Base-by-base conservation (phyloP, 148 eudicot species). In the Heliamphora exappendiculata region DNA sequence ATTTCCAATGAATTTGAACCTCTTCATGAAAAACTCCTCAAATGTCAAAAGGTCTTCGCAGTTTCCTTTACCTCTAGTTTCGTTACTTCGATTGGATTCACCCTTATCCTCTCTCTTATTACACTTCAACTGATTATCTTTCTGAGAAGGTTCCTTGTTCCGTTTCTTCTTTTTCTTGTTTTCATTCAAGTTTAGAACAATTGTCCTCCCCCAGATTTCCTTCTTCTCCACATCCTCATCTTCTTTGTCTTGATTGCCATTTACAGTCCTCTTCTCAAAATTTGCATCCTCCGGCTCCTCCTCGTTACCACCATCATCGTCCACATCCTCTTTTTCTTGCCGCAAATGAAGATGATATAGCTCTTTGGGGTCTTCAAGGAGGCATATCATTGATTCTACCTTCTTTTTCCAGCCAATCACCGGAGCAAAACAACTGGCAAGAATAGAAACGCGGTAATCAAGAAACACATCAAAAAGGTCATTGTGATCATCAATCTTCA, bases 391-490 rank as follows among this genome's bases (percentile, higher is more conserved):
- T n/a, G n/a, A n/a, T n/a, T n/a, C n/a, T n/a, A n/a, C n/a, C n/a
- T n/a, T n/a, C n/a, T 45, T 37, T 37, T 63, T 88, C 91, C 93
- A 91, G 31, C 97, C 93, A 7, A 22, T 7, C 2, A 64, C 0
- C 22, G 90, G 89, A 1, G 88, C 76, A 9, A 85, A 81, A 62
- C 93, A 89, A 7, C 31, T 16, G 0, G 31, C 5, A 10, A 91
- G 89, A 51, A 75, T 66, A 7, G 74, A 39, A 39, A 83, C 78
- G 1, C 93, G 78, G 49, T 78, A 29, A 31, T 84, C 83, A 67
- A 91, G 89, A 84, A 86, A 89, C 7, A 91, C 81, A 42, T 86
- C 76, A 0, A 53, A 26, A 5, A 89, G 80, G 17, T 87, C 87
- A n/a, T n/a, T n/a, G n/a, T n/a, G n/a, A n/a, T n/a, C n/a, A n/a